These are phyloP conservation scores for Aureobasidium musti DNA, from an alignment of 2,329 filamentous ascomycete species.

Conservation along the genomic window DNA sequence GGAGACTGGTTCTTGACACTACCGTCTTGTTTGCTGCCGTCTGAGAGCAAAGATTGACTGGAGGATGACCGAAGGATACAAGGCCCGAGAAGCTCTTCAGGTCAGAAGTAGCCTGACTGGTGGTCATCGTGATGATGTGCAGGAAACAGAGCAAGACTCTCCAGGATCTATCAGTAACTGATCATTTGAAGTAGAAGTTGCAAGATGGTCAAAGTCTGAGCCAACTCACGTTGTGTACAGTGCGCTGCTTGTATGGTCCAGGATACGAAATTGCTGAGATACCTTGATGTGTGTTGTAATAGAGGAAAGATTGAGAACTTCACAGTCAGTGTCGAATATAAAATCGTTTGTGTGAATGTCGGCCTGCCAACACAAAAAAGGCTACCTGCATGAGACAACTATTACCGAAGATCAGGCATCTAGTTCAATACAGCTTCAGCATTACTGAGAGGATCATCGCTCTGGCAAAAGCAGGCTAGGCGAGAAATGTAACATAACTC, in stretches of 20 bases:
- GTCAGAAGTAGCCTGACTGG: not conserved
- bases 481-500: not conserved
- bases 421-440: no score
- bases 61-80: not conserved
- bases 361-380: not conserved
- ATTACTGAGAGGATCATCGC: no score
- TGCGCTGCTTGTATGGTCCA: no score
- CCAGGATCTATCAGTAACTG: no score
- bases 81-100: not conserved
- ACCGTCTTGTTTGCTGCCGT: not conserved
- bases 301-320: not conserved
- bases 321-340: not conserved
- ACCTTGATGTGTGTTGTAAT: no score
- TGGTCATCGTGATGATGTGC: not conserved
- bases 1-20: not conserved
- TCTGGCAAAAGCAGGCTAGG: no score
- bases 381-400: not conserved
- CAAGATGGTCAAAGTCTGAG: no score
- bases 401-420: no score
- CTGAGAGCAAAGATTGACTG: not conserved
- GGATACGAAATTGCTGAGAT: no score
- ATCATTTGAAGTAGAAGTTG: no score
- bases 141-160: no score
- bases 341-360: not conserved
- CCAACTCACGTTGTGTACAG: no score